Percentiles rank a stretch among this genome's conserved stretches.
Evolutionary conservation across 176 grass and related monocot species (phyloP).

Genomic region (Aegilops longissima): DNA sequence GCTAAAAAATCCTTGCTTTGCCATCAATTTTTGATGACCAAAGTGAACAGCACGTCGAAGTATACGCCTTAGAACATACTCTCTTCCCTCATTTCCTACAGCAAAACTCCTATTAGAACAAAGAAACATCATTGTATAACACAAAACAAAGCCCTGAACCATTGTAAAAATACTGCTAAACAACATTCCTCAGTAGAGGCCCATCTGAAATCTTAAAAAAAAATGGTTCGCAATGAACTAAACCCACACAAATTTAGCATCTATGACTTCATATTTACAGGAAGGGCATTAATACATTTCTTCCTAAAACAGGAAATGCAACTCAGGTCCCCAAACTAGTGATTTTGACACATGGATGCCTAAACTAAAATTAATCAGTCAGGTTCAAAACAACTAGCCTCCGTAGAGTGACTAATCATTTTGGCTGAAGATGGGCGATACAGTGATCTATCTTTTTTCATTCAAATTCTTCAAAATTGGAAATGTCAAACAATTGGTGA

Average conservation of each 20-base stretch:
- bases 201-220: neutral
- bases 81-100: slow-evolving; percentile 90
- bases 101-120: neutral
- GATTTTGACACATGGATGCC: neutral
- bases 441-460: neutral
- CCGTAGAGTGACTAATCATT: neutral
- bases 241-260: neutral
- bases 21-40: slow-evolving; percentile 79
- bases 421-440: neutral
- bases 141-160: neutral
- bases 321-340: neutral
- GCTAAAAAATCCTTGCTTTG: slow-evolving; percentile 79
- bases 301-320: neutral
- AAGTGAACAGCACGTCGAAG: slow-evolving; percentile 90
- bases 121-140: neutral
- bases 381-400: neutral
- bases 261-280: neutral
- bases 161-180: neutral
- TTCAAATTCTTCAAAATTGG: neutral
- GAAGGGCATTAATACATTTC: too few species aligned
- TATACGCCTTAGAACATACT: slow-evolving; percentile 96
- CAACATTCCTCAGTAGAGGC: neutral
- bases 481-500: neutral
- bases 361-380: neutral
- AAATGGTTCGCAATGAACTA: neutral